These are phyloP conservation scores for Coelastrella sp. DNA, from an alignment of 139 green algal species.

Conservation along the genomic window DNA sequence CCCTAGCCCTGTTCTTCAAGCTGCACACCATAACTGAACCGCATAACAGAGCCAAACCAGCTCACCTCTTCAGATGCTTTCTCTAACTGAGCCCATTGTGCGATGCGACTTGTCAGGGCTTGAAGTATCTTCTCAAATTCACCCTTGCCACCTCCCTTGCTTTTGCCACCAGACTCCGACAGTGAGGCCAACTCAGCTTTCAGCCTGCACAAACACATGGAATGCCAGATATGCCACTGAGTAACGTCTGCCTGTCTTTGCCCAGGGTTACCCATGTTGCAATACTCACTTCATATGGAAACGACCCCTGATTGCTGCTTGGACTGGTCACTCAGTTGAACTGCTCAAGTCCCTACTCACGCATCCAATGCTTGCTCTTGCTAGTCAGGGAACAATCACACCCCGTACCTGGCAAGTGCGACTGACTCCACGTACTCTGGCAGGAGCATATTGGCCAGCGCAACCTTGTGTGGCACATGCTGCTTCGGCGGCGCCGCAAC, in stretches of 20 bases:
- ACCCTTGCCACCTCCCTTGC: neutral
- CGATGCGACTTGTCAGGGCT: constrained; percentile 16
- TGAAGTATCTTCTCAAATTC: constrained; percentile 14
- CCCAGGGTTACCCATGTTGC: no score
- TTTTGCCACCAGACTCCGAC: neutral
- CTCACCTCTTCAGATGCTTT: neutral
- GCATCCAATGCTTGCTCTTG: neutral
- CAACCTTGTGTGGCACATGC: neutral
- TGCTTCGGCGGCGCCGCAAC: neutral
- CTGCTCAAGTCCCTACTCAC: neutral
- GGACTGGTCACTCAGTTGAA: neutral
- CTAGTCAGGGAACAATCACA: neutral
- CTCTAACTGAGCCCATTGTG: constrained; percentile 28
- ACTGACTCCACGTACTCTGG: constrained; percentile 24
- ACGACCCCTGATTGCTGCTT: neutral
- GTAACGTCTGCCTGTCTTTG: no score
- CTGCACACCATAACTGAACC: no score
- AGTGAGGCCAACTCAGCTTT: constrained; percentile 8
- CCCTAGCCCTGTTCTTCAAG: no score
- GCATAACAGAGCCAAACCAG: neutral
- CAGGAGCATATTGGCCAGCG: constrained; percentile 36
- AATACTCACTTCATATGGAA: no score
- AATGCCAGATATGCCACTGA: no score
- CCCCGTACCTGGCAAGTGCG: neutral
- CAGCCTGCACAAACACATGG: neutral